Evolutionary conservation across 2,329 filamentous ascomycete genomes (phyloP).

Genomic region (Ascochyta lentis): DNA sequence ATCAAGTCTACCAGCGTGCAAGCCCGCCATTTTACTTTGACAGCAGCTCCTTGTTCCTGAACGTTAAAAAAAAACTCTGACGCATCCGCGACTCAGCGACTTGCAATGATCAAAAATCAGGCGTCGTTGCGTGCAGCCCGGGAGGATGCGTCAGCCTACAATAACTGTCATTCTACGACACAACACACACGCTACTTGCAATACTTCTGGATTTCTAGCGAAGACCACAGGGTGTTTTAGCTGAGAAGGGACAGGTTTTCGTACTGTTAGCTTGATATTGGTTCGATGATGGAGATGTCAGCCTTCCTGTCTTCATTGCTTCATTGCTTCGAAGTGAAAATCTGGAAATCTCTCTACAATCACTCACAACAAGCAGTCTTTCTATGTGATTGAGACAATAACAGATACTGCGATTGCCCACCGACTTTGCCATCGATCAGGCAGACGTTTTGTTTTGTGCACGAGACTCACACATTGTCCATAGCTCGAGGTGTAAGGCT

Average conservation of each 20-base stretch:
- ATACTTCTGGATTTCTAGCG: not conserved
- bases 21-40: slow-evolving; percentile 1
- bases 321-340: not conserved
- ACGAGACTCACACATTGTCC: slow-evolving; percentile 1
- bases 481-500: slow-evolving; percentile 19
- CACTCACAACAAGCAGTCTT: too few relatives aligned
- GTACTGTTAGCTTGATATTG: not conserved
- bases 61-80: too few relatives aligned
- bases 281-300: slow-evolving; percentile 2
- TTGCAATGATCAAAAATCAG: not conserved
- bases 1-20: slow-evolving; percentile 6
- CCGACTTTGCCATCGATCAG: not conserved
- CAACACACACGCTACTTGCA: not conserved
- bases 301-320: not conserved
- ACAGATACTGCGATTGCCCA: not conserved
- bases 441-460: not conserved
- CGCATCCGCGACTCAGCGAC: not conserved
- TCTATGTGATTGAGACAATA: too few relatives aligned
- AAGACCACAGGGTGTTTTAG: not conserved
- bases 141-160: not conserved
- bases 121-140: not conserved
- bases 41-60: not conserved
- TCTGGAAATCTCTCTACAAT: not conserved
- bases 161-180: not conserved
- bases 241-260: not conserved